These are phyloP conservation scores for Poa pratensis DNA, from an alignment of 176 grass and related monocot species.

Conservation along the genomic window DNA sequence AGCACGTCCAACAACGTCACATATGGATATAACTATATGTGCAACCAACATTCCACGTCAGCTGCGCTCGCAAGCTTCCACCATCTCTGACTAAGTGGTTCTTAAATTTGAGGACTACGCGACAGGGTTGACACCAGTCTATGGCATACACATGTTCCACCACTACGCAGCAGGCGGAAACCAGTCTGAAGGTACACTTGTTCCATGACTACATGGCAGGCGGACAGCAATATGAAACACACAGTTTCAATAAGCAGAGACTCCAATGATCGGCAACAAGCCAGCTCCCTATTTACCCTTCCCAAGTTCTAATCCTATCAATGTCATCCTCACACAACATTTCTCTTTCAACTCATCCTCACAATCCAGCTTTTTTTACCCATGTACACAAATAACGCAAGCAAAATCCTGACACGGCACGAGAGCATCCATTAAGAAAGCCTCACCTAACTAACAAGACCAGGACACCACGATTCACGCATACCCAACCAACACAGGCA, in stretches of 20 bases:
- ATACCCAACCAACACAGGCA: neutral
- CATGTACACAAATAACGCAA: neutral
- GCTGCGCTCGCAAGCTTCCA: neutral
- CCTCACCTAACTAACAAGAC: constrained; percentile 12
- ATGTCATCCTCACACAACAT: neutral
- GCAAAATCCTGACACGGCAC: neutral
- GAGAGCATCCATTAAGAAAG: neutral
- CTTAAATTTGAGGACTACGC: neutral
- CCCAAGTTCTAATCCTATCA: neutral
- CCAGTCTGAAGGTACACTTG: neutral
- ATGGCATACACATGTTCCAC: neutral
- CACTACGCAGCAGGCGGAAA: neutral
- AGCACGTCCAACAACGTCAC: neutral
- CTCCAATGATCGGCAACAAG: neutral
- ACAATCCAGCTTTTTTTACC: neutral
- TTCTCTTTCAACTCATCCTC: neutral
- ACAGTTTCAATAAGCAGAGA: neutral
- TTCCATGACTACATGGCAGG: neutral
- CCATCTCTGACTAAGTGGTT: neutral
- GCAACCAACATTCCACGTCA: neutral
- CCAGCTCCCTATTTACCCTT: neutral
- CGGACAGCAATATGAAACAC: neutral
- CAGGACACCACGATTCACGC: neutral
- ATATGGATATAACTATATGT: constrained; percentile 19
- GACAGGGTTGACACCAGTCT: neutral